Conservation (phyloP, 345 rosid species). For the Eucalyptus coolabah region DNA sequence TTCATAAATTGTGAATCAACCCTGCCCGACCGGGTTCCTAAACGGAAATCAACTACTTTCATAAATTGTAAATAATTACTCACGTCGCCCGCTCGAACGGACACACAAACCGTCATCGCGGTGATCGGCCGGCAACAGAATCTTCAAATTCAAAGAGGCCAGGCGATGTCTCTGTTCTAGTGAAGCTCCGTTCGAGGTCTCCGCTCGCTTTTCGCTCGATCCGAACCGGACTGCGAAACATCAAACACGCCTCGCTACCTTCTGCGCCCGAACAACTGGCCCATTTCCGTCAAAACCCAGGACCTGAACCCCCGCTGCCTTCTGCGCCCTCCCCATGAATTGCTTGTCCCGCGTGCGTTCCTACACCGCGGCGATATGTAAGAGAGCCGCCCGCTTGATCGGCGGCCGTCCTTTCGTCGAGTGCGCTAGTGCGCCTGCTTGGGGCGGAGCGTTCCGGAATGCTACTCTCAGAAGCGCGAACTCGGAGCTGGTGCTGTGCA, state of each 20-base stretch:
- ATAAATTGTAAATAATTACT: too few species aligned
- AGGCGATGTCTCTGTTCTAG: neutral
- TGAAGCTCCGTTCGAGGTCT: neutral
- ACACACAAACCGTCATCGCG: neutral
- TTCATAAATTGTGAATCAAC: too few species aligned
- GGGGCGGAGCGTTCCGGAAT: conserved; percentile 5
- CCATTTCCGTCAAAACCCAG: neutral
- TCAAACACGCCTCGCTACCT: too few species aligned
- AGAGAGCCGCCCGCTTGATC: conserved; percentile 17
- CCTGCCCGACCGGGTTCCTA: too few species aligned
- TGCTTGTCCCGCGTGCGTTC: conserved; percentile 45
- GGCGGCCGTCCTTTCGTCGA: conserved; percentile 9
- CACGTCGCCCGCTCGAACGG: too few species aligned
- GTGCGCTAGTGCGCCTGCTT: neutral
- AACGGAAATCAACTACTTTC: too few species aligned
- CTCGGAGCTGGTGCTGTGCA: conserved; percentile 4
- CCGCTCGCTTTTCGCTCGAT: neutral
- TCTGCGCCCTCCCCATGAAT: conserved; percentile 18
- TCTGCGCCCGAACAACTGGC: neutral
- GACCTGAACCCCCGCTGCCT: neutral
- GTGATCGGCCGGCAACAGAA: neutral
- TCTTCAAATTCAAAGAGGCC: neutral
- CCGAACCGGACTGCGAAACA: neutral
- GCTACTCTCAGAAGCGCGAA: conserved; percentile 2
- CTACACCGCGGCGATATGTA: conserved; percentile 25